Conservation (phyloP, 768 basidiomycete genomes). For the Albatrellus ellisii region DNA sequence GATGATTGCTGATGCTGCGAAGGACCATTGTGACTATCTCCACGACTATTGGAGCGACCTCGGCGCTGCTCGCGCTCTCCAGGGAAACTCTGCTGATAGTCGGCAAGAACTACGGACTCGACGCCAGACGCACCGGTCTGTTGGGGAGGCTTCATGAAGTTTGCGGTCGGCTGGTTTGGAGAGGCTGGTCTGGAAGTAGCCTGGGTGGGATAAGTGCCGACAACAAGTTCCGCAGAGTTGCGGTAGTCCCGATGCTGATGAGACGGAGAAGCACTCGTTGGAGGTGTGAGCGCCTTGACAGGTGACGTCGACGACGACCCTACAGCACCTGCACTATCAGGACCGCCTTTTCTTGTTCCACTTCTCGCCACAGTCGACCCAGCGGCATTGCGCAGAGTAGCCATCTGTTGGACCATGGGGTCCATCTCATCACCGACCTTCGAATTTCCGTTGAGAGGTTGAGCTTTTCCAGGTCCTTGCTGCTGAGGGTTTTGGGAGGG, state of each 20-base stretch:
- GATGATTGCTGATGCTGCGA: conserved; percentile 15
- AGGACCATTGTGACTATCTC: conserved; percentile 17
- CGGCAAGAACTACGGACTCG: conserved; percentile 56
- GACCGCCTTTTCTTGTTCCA: conserved; percentile 14
- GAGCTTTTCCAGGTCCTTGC: not conserved
- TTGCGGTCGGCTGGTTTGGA: conserved; percentile 60
- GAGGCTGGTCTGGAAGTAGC: conserved; percentile 59
- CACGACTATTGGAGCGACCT: conserved; percentile 30
- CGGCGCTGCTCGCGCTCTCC: conserved; percentile 55
- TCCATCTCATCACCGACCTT: conserved; percentile 23
- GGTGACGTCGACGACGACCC: conserved; percentile 9
- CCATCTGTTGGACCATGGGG: conserved; percentile 26
- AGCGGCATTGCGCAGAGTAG: conserved; percentile 19
- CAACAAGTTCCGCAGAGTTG: conserved; percentile 61
- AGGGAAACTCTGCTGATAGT: conserved; percentile 79
- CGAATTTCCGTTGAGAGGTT: conserved; percentile 21
- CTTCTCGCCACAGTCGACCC: conserved; percentile 19
- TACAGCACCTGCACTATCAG: conserved; percentile 5
- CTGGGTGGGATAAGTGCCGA: conserved; percentile 56
- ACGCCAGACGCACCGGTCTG: conserved; percentile 37
- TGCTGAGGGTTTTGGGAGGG: conserved; percentile 44
- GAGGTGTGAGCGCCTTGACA: conserved; percentile 9
- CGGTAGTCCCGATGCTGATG: conserved; percentile 46
- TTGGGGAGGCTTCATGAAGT: conserved; percentile 51
- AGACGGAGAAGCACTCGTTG: conserved; percentile 13